phyloP scores from a whole-genome alignment of 208 protist species.

The Trypanosomatidae sp. region DNA sequence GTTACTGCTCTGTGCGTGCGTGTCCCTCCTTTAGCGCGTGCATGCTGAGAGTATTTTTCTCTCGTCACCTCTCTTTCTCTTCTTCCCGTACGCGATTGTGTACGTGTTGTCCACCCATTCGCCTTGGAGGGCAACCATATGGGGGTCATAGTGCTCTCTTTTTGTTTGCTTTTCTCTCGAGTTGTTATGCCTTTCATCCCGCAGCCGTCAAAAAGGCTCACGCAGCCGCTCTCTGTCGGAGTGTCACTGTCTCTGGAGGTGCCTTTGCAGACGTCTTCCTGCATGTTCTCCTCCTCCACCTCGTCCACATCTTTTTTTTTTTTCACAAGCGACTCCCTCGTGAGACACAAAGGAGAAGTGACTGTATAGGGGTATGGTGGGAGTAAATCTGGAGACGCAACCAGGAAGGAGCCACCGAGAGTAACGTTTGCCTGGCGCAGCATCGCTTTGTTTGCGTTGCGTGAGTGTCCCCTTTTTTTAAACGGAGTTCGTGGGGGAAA shows the following conservation, averaged over 20 bases:
- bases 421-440: neutral
- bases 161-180: constrained; percentile 4
- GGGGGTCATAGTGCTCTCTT: neutral
- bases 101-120: constrained; percentile 4
- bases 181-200: neutral
- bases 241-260: neutral
- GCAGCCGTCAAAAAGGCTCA: neutral
- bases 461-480: neutral
- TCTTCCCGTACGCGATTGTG: neutral
- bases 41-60: neutral
- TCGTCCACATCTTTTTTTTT: neutral
- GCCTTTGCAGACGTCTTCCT: neutral
- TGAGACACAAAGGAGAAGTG: too few species aligned
- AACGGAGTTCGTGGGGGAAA: neutral
- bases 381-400: neutral
- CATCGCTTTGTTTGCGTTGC: neutral
- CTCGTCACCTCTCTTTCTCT: neutral
- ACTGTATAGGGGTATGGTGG: neutral
- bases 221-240: neutral
- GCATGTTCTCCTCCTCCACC: neutral
- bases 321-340: neutral
- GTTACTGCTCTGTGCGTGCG: neutral
- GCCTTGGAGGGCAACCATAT: neutral
- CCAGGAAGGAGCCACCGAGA: neutral
- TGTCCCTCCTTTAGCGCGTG: neutral